Conservation (phyloP, 139 green algal genomes). For the Medakamo hakoo region DNA sequence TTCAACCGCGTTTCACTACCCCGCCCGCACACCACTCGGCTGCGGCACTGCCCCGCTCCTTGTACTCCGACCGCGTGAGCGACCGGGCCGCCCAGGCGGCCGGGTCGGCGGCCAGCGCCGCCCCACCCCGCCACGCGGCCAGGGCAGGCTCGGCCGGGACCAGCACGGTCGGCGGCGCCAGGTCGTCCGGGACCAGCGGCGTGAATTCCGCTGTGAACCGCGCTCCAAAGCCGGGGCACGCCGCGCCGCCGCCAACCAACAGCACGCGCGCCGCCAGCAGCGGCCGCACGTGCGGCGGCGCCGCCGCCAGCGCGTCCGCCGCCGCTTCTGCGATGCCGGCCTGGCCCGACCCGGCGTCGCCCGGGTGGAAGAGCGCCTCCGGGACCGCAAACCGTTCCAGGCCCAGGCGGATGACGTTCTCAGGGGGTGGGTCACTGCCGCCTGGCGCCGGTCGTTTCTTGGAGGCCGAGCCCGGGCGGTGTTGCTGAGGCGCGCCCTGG, state of each 20-base stretch:
- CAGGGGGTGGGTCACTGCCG: too few species aligned
- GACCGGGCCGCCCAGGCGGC: not conserved
- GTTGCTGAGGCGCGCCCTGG: too few species aligned
- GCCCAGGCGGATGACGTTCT: not conserved
- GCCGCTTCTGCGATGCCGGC: not conserved
- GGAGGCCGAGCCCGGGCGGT: too few species aligned
- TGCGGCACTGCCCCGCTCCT: too few species aligned
- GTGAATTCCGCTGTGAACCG: not conserved
- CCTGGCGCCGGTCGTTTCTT: too few species aligned
- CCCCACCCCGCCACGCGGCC: not conserved
- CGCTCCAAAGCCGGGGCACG: not conserved
- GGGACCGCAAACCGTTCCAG: not conserved
- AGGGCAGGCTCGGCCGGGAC: not conserved
- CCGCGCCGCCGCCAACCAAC: not conserved
- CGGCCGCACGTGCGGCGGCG: not conserved
- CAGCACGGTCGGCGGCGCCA: not conserved
- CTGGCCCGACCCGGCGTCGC: not conserved
- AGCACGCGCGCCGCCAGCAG: not conserved
- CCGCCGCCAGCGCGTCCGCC: not conserved
- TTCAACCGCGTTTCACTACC: too few species aligned
- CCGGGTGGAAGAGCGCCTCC: not conserved
- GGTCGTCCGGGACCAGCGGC: not conserved
- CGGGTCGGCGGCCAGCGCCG: not conserved
- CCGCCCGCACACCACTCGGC: too few species aligned
- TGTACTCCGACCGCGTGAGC: not conserved